Evolutionary conservation across 768 basidiomycete species (phyloP).

Genomic region (Kwoniella dejecticola): DNA sequence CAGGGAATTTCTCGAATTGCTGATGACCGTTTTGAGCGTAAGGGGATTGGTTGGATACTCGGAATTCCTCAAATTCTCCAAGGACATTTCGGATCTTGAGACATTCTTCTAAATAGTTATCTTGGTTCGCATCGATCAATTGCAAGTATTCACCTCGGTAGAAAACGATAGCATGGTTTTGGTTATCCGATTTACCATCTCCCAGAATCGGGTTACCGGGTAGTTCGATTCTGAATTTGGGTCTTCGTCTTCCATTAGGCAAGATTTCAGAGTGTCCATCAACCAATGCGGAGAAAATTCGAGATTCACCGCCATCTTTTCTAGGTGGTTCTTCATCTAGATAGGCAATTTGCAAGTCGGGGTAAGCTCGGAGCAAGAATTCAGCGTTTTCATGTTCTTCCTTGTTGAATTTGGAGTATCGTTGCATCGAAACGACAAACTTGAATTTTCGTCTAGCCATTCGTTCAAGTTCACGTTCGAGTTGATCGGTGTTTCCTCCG

Average conservation of each 20-base stretch:
- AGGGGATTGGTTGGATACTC: slow-evolving; percentile 80
- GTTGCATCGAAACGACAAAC: slow-evolving; percentile 98
- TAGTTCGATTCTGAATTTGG: slow-evolving; percentile 97
- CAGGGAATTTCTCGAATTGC: slow-evolving; percentile 83
- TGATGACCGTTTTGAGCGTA: slow-evolving; percentile 87
- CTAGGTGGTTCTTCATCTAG: slow-evolving; percentile 91
- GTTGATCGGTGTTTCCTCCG: slow-evolving; percentile 94
- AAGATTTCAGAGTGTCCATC: slow-evolving; percentile 97
- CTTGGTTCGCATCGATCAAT: slow-evolving; percentile 99
- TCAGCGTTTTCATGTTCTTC: slow-evolving; percentile 99
- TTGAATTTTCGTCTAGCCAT: slow-evolving; percentile 99
- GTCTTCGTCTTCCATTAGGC: slow-evolving; percentile 80
- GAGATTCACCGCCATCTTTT: slow-evolving; percentile 91
- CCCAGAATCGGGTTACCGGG: slow-evolving; percentile 99
- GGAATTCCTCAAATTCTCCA: slow-evolving; percentile 93
- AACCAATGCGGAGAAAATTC: slow-evolving; percentile 93
- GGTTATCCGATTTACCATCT: slow-evolving; percentile 99
- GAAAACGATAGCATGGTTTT: slow-evolving; percentile 99
- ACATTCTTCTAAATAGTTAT: slow-evolving; percentile 99
- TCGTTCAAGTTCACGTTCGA: slow-evolving; percentile 93
- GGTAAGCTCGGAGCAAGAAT: slow-evolving; percentile 94
- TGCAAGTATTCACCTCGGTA: slow-evolving; percentile 99
- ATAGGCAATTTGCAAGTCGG: slow-evolving; percentile 97
- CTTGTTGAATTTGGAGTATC: slow-evolving; percentile 99
- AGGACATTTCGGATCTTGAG: slow-evolving; percentile 99